Conservation (phyloP, 805 yeast genomes). For the Alloascoidea hylecoeti region DNA sequence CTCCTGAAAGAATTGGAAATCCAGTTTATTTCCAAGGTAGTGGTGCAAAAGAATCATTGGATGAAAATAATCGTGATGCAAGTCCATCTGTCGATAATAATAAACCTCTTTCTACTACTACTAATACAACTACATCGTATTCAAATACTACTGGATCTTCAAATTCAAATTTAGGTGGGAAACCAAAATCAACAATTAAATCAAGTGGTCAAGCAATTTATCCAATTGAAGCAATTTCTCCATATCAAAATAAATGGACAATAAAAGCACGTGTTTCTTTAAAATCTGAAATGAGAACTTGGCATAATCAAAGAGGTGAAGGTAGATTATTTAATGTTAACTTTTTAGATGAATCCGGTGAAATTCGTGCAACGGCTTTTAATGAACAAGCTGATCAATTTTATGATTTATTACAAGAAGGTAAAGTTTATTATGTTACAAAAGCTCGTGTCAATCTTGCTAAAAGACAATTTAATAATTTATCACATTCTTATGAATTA, state of each 20-base stretch:
- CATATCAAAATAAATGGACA: conserved; percentile 84
- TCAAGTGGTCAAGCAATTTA: conserved; percentile 29
- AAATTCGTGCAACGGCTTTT: conserved; percentile 91
- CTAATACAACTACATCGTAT: background rate
- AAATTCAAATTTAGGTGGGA: background rate
- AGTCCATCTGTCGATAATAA: background rate
- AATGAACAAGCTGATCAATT: conserved; percentile 74
- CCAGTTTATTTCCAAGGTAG: no score
- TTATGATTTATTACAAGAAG: conserved; percentile 69
- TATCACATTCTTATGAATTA: conserved; percentile 82
- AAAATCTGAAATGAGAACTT: conserved; percentile 78
- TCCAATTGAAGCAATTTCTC: conserved; percentile 81
- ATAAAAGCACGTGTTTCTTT: conserved; percentile 85
- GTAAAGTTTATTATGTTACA: conserved; percentile 74
- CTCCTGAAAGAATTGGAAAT: background rate
- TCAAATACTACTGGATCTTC: no score
- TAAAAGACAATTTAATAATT: conserved; percentile 72
- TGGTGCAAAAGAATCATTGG: background rate
- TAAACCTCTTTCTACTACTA: background rate
- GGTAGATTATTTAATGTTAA: conserved; percentile 86
- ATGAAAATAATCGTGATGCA: background rate
- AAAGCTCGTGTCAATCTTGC: conserved; percentile 73
- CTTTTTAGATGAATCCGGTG: conserved; percentile 88
- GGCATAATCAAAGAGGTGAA: conserved; percentile 76
- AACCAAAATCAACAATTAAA: conserved; percentile 5